These are phyloP conservation scores for Paecilomyces variotii DNA, from an alignment of 2,329 filamentous ascomycete genomes.

Conservation along the genomic window DNA sequence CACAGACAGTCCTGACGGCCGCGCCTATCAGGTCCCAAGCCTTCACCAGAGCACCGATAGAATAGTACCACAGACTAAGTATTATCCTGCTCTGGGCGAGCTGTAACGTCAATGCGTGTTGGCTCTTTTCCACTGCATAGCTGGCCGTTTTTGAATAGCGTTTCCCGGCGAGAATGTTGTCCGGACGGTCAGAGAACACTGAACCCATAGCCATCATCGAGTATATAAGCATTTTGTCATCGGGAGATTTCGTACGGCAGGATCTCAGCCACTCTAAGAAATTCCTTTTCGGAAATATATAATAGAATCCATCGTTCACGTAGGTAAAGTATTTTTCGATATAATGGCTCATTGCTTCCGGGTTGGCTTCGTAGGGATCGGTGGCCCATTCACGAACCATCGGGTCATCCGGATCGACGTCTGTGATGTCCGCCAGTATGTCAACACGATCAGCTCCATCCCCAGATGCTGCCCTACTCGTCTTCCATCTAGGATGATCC, in stretches of 20 bases:
- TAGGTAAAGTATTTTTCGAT: conserved; percentile 51
- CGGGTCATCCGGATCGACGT: conserved; percentile 21
- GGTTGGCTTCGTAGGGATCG: conserved; percentile 48
- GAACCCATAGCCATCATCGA: conserved; percentile 51
- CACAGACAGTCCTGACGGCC: conserved; percentile 53
- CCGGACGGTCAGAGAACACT: conserved; percentile 43
- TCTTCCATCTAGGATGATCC: background rate
- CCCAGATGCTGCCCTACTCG: background rate
- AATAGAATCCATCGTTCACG: conserved; percentile 47
- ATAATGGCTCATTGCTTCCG: conserved; percentile 43
- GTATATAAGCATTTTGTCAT: conserved; percentile 55
- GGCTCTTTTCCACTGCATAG: conserved; percentile 46
- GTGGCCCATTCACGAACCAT: conserved; percentile 36
- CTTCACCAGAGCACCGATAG: conserved; percentile 50
- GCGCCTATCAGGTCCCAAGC: conserved; percentile 58
- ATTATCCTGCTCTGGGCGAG: conserved; percentile 61
- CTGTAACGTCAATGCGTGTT: conserved; percentile 51
- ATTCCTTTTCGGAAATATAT: conserved; percentile 47
- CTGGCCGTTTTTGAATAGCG: conserved; percentile 49
- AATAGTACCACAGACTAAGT: conserved; percentile 58
- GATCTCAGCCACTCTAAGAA: conserved; percentile 50
- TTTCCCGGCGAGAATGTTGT: conserved; percentile 38
- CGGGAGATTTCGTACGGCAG: conserved; percentile 39
- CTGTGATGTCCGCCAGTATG: conserved; percentile 23
- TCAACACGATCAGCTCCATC: conserved; percentile 17